Percentiles rank a stretch among this genome's conserved stretches.
Conservation (phyloP, 1,139 yeast genomes). For the Schwanniomyces etchellsii region DNA sequence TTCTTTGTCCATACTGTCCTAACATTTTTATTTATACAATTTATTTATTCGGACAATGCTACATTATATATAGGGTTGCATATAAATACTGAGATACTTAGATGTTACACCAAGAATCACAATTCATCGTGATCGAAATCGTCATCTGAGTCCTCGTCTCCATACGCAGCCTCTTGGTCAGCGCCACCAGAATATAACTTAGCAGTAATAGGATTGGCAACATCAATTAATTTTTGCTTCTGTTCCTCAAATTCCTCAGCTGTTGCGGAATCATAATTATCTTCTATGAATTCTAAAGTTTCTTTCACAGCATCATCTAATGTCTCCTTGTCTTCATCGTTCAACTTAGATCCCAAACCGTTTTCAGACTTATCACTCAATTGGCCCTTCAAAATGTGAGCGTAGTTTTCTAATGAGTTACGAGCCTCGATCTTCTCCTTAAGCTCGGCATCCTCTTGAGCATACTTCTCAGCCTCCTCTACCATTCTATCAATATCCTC, state of each 20-base stretch:
- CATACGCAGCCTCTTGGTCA: conserved; percentile 40
- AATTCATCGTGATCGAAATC: conserved; percentile 58
- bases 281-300: conserved; percentile 83
- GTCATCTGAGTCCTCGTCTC: conserved; percentile 57
- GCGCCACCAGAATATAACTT: conserved; percentile 74
- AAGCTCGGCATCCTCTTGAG: conserved; percentile 79
- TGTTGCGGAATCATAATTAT: conserved; percentile 80
- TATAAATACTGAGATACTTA: too few relatives aligned
- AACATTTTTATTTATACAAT: too few relatives aligned
- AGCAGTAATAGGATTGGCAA: conserved; percentile 90
- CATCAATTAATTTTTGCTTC: conserved; percentile 75
- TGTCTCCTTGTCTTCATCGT: conserved; percentile 89
- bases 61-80: too few relatives aligned
- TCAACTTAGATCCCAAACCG: conserved; percentile 70
- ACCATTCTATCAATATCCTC: conserved; percentile 94
- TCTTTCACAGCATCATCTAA: conserved; percentile 85
- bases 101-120: too few relatives aligned
- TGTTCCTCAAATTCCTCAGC: conserved; percentile 93
- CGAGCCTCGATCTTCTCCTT: conserved; percentile 72
- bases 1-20: too few relatives aligned
- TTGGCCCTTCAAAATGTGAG: conserved; percentile 46
- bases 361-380: conserved; percentile 56
- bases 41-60: too few relatives aligned
- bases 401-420: conserved; percentile 46
- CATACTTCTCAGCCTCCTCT: conserved; percentile 87